Conservation (phyloP, 306 rosid genomes). For the apple (Malus domestica) region DNA sequence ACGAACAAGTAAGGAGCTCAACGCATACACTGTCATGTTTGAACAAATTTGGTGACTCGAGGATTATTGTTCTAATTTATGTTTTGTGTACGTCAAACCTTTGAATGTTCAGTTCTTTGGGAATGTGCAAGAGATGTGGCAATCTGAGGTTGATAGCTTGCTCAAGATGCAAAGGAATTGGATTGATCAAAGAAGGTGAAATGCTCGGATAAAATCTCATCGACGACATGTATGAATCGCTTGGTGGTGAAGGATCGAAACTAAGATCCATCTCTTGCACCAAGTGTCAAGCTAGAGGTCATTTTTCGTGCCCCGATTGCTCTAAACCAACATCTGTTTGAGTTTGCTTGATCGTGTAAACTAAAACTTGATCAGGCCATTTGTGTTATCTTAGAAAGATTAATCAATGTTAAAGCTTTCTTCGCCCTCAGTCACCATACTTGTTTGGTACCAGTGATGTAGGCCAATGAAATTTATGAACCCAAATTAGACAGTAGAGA, state of each 20-base stretch:
- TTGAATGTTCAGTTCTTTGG: slow-evolving; percentile 51
- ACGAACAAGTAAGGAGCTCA: not conserved
- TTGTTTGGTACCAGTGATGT: not conserved
- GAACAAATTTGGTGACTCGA: not conserved
- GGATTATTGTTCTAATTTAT: not conserved
- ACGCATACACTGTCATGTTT: not conserved
- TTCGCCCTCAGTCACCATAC: not conserved
- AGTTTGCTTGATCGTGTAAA: not conserved
- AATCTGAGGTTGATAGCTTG: slow-evolving; percentile 71
- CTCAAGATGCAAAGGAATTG: slow-evolving; percentile 61
- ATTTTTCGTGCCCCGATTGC: slow-evolving; percentile 72
- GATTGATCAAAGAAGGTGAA: slow-evolving; percentile 55
- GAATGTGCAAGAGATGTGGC: slow-evolving; percentile 83
- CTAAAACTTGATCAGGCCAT: not conserved
- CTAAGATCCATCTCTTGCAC: slow-evolving; percentile 38
- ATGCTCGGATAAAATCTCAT: slow-evolving; percentile 28
- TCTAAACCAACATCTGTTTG: slow-evolving; percentile 21
- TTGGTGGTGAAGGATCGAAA: slow-evolving; percentile 33
- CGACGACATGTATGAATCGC: slow-evolving; percentile 40
- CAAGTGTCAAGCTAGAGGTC: slow-evolving; percentile 68
- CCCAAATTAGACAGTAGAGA: not conserved
- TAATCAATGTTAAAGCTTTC: not conserved
- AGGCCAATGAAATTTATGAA: not conserved
- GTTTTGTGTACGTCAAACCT: not conserved
- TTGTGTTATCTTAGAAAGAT: not conserved